Evolutionary conservation across 352 stramenopile species (phyloP), one percentile per base, ranked within the genome.

Genomic region (Phytophthora cactorum): DNA sequence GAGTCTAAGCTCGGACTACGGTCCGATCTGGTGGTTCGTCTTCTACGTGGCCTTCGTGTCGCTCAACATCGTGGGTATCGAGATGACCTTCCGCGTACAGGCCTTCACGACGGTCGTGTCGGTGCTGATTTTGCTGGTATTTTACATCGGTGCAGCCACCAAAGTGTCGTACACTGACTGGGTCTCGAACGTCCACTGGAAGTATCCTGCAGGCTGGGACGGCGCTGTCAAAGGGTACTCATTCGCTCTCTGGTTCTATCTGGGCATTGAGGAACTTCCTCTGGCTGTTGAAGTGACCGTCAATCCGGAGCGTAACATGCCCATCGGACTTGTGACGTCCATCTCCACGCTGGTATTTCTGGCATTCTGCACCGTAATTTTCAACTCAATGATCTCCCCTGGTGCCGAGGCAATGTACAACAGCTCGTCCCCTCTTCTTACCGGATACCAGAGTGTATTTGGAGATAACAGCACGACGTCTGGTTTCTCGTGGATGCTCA

Each of bases 231-330:
- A 88, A 50, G 83, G 83, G 0, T 78, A 87, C 41, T 90, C 83
- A 9, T 91, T 91, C 49, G 63, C 81, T 31, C 68, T 91, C 56
- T 91, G 83, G 83, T 91, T 91, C 61, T 91, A 85, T 60, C 46
- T 91, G 10, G 83, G 81, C 6, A 91, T 91, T 38, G 81, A 90
- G 51, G 81, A 91, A 54, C 68, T 90, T 1, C 83, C 83, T 5
- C 70, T 91, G 5, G 81, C 83, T 0, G 68, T 90, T 17, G 81
- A 91, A 67, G 83, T 90, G 49, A 91, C 81, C 8, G 75, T 91
- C 52, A 76, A 91, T 32, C 81, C 83, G 15, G 65, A 72, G 31
- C 78, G 76, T 25, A 90, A 90, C 63, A 86, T 91, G 75, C 77
- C 83, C 0, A 70, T 68, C 38, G 83, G 83, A 0, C 71, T 91